These are phyloP conservation scores for Dictyostelium citrinum DNA, from an alignment of 78 protist genomes.

Conservation along the genomic window DNA sequence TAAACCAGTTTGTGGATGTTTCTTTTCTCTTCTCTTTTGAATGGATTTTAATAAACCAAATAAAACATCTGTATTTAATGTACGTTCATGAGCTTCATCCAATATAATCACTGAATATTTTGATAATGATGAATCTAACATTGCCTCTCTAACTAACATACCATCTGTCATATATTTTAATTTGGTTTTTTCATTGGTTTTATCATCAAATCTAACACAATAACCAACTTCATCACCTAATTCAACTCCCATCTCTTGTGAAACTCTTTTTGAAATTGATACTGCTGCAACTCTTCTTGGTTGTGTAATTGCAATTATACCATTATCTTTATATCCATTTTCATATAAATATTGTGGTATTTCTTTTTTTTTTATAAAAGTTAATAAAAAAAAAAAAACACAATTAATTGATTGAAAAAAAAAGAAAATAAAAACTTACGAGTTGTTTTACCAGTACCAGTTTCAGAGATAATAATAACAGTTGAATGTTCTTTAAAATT, in stretches of 20 bases:
- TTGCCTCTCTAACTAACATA: slow-evolving; percentile 91
- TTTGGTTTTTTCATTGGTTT: slow-evolving; percentile 62
- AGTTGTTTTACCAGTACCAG: slow-evolving; percentile 81
- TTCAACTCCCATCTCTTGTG: slow-evolving; percentile 79
- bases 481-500: slow-evolving; percentile 45
- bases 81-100: slow-evolving; percentile 96
- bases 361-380: too few species aligned
- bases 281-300: slow-evolving; percentile 96
- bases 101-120: slow-evolving; percentile 84
- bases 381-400: background rate
- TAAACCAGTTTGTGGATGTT: background rate
- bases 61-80: slow-evolving; percentile 90
- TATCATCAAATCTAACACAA: slow-evolving; percentile 92
- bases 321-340: slow-evolving; percentile 34
- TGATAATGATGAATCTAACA: slow-evolving; percentile 82
- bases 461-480: slow-evolving; percentile 74
- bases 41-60: slow-evolving; percentile 85
- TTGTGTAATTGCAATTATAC: slow-evolving; percentile 82
- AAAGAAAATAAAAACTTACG: slow-evolving; percentile 13
- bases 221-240: slow-evolving; percentile 94
- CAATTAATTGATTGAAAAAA: background rate
- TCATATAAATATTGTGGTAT: slow-evolving; percentile 75
- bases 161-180: slow-evolving; percentile 96
- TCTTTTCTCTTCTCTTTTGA: slow-evolving; percentile 59
- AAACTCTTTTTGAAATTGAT: slow-evolving; percentile 88